A percentile compares a stretch with the other conserved stretches of the same genome.
Evolutionary conservation across 805 yeast species (phyloP).

Genomic region (Blastobotrys mokoenaii): DNA sequence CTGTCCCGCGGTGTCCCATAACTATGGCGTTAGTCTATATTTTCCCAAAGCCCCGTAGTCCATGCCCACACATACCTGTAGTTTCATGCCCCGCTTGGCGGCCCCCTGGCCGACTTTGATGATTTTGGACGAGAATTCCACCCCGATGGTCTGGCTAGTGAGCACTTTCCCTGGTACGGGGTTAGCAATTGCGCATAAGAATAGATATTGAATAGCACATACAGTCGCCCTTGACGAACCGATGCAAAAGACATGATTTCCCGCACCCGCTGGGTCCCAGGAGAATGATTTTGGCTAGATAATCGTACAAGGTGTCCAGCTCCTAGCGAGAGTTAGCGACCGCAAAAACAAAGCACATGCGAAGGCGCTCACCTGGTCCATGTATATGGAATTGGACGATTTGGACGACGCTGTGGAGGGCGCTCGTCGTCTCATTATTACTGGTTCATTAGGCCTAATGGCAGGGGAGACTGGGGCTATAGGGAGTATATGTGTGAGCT

Average conservation of each 20-base stretch:
- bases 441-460: too few species aligned
- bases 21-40: too few species aligned
- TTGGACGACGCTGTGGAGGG: conserved; percentile 18
- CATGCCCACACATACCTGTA: conserved; percentile 40
- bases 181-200: neutral
- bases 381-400: conserved; percentile 14
- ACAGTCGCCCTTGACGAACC: conserved; percentile 32
- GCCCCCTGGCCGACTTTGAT: conserved; percentile 26
- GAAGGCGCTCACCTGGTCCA: conserved; percentile 12
- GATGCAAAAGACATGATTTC: conserved; percentile 37
- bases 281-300: conserved; percentile 32
- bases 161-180: conserved; percentile 23
- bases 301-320: conserved; percentile 25
- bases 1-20: conserved; percentile 98
- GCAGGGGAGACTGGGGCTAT: too few species aligned
- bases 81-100: conserved; percentile 40
- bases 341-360: neutral
- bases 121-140: conserved; percentile 32
- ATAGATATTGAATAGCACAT: conserved; percentile 6
- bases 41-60: too few species aligned
- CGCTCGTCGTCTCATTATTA: conserved; percentile 19
- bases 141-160: conserved; percentile 32
- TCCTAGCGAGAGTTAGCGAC: conserved; percentile 10
- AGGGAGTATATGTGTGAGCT: too few species aligned
- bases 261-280: conserved; percentile 43